Evolutionary conservation across 148 eudicot species (phyloP).

Genomic region (Chenopodium formosanum): DNA sequence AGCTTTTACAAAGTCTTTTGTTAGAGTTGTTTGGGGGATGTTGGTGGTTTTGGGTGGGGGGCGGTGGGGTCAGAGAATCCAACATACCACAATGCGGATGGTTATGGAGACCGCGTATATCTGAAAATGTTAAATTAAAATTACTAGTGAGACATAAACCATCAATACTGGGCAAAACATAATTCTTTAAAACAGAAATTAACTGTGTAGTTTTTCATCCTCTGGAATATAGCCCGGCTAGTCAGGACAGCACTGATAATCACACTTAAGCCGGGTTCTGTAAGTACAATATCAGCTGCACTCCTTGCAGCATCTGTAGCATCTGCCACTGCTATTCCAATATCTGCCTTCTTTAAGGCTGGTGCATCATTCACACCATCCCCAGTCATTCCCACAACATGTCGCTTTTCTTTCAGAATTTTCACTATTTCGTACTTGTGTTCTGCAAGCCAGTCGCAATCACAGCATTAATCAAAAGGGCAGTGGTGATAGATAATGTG

Average conservation of each 20-base stretch:
- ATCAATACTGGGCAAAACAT: neutral
- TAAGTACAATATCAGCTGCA: constrained; percentile 70
- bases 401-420: constrained; percentile 68
- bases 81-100: constrained; percentile 72
- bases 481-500: neutral
- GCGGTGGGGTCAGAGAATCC: neutral
- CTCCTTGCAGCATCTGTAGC: constrained; percentile 75
- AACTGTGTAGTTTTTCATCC: constrained; percentile 79
- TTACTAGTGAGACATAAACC: neutral
- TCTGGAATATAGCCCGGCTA: constrained; percentile 73
- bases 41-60: neutral
- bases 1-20: neutral
- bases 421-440: constrained; percentile 70
- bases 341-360: constrained; percentile 76
- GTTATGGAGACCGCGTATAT: constrained; percentile 74
- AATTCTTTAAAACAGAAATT: constrained; percentile 1
- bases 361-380: constrained; percentile 80
- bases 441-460: constrained; percentile 32
- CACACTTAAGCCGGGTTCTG: constrained; percentile 78
- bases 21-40: too few relatives aligned
- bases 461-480: constrained; percentile 20
- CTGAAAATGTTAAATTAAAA: constrained; percentile 36
- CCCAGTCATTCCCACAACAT: constrained; percentile 70
- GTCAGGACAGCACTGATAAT: constrained; percentile 69
- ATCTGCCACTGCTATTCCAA: constrained; percentile 74